Percentiles rank a stretch among this genome's conserved stretches.
phyloP scores from a whole-genome alignment of 176 grass and related monocot genomes.

The Areca catechu region DNA sequence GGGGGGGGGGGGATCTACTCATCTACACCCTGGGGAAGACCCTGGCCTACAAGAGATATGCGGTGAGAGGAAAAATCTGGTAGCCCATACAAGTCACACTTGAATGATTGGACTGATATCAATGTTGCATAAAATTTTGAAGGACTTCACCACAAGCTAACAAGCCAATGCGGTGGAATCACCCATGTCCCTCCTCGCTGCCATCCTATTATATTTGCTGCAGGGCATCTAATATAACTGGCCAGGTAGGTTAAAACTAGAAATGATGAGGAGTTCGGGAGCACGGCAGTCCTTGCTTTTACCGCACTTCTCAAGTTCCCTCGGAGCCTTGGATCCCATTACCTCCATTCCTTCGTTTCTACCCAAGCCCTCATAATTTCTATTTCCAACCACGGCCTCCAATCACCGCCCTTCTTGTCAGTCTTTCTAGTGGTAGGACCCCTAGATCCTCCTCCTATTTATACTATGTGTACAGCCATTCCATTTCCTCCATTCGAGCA shows the following conservation, averaged over 20 bases:
- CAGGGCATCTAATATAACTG: too few relatives aligned
- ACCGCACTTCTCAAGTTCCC: neutral
- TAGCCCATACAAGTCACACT: too few relatives aligned
- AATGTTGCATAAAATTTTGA: neutral
- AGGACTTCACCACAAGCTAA: neutral
- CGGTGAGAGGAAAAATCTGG: too few relatives aligned
- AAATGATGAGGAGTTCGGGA: neutral
- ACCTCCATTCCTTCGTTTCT: neutral
- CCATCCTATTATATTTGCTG: neutral
- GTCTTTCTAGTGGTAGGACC: neutral
- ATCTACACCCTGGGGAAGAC: too few relatives aligned
- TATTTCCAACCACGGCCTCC: neutral
- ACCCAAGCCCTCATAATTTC: conserved; percentile 2
- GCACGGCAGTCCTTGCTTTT: neutral
- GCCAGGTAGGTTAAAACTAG: neutral
- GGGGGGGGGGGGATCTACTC: too few relatives aligned
- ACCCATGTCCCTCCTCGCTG: neutral
- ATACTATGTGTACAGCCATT: neutral
- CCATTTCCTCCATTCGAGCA: neutral
- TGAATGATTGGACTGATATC: neutral
- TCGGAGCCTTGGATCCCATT: neutral
- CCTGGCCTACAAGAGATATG: too few relatives aligned
- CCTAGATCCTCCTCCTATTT: conserved; percentile 1
- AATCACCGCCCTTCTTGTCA: neutral
- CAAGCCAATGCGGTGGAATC: neutral